Conservation (phyloP, 2,329 filamentous ascomycete species). For the Bipolaris oryzae region DNA sequence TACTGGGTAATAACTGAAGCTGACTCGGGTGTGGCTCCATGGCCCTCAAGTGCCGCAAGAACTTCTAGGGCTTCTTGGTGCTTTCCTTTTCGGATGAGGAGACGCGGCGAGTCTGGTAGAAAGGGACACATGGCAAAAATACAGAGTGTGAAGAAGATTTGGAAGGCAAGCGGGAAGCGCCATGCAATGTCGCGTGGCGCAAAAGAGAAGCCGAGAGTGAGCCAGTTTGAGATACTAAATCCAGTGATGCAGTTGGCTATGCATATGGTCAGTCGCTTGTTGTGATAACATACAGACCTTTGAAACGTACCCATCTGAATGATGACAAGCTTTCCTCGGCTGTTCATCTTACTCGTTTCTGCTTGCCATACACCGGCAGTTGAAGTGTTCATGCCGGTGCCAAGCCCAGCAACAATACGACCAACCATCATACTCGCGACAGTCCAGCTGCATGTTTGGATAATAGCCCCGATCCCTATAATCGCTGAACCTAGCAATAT, state of each 20-base stretch:
- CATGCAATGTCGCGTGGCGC: slow-evolving; percentile 44
- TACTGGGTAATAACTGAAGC: slow-evolving; percentile 44
- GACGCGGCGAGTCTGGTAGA: slow-evolving; percentile 52
- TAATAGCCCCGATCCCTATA: slow-evolving; percentile 47
- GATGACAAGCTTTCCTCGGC: slow-evolving; percentile 55
- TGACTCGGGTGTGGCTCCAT: slow-evolving; percentile 47
- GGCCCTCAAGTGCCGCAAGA: slow-evolving; percentile 47
- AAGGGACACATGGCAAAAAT: slow-evolving; percentile 58
- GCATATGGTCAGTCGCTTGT: neutral
- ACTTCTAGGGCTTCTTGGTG: slow-evolving; percentile 52
- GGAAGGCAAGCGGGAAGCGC: slow-evolving; percentile 61
- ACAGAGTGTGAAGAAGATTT: slow-evolving; percentile 64
- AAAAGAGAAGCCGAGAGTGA: slow-evolving; percentile 53
- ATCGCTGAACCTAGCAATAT: slow-evolving; percentile 62
- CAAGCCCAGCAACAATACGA: slow-evolving; percentile 53
- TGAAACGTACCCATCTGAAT: slow-evolving; percentile 49
- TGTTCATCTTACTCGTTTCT: slow-evolving; percentile 55
- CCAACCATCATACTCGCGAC: slow-evolving; percentile 50
- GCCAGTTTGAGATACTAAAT: slow-evolving; percentile 53
- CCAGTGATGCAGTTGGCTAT: slow-evolving; percentile 52
- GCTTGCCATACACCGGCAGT: slow-evolving; percentile 58
- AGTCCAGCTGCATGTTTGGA: slow-evolving; percentile 46
- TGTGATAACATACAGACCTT: no score
- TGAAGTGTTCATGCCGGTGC: slow-evolving; percentile 57
- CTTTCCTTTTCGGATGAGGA: slow-evolving; percentile 59